Evolutionary conservation across 106 monocot genomes (phyloP).

Genomic region (Dioscorea dumetorum): DNA sequence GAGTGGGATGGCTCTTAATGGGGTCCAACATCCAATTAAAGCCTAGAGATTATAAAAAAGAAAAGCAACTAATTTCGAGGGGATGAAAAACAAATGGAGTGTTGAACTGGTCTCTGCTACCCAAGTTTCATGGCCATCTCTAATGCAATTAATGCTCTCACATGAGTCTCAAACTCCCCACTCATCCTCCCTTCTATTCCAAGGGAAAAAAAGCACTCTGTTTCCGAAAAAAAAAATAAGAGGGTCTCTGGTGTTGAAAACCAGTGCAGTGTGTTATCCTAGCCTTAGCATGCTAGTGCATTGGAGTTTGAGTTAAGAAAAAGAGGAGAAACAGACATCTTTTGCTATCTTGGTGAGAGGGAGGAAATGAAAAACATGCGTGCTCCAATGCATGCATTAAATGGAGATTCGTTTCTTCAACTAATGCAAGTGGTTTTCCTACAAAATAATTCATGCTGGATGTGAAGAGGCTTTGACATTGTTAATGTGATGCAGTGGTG

Average conservation of each 20-base stretch:
- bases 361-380: constrained; percentile 10
- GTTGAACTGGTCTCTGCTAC: constrained; percentile 16
- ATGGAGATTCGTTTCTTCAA: constrained; percentile 16
- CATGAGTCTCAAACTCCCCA: constrained; percentile 6
- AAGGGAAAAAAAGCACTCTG: constrained; percentile 16
- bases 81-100: constrained; percentile 3
- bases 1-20: too few species aligned
- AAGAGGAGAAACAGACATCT: constrained; percentile 19
- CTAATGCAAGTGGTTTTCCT: neutral
- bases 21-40: too few species aligned
- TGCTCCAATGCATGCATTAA: constrained; percentile 18
- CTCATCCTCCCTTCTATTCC: neutral
- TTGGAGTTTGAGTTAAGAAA: constrained; percentile 24
- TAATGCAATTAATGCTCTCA: constrained; percentile 23
- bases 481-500: neutral
- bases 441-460: neutral
- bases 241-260: neutral
- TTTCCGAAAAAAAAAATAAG: neutral
- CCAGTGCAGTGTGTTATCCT: neutral
- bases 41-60: constrained; percentile 2
- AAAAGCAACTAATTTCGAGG: constrained; percentile 19
- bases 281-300: constrained; percentile 7
- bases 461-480: constrained; percentile 7
- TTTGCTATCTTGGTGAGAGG: constrained; percentile 13
- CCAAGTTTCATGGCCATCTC: constrained; percentile 13